Evolutionary conservation across 2,329 filamentous ascomycete genomes (phyloP).

Genomic region (Trichoderma asperellum): DNA sequence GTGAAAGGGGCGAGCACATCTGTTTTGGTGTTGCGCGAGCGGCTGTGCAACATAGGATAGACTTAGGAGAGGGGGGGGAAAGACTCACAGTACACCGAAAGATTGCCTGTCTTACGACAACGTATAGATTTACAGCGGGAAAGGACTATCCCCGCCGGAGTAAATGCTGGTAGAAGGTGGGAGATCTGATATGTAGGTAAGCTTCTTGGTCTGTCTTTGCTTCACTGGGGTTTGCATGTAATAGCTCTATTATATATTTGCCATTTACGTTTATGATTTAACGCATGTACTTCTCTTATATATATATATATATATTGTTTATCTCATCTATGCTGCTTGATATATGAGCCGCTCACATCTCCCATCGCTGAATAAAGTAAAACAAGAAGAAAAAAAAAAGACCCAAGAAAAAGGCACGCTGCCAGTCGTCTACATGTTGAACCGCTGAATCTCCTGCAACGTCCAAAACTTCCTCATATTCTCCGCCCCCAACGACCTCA

Average conservation of each 20-base stretch:
- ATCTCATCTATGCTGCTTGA: neutral
- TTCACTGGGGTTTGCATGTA: constrained; percentile 1
- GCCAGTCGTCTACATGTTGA: neutral
- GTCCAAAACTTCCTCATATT: constrained; percentile 89
- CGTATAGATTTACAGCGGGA: constrained; percentile 1
- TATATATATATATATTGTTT: neutral
- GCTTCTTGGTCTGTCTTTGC: neutral
- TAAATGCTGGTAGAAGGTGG: neutral
- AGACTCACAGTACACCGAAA: neutral
- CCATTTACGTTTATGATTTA: constrained; percentile 3
- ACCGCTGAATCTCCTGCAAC: constrained; percentile 67
- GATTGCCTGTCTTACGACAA: neutral
- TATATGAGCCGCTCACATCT: neutral
- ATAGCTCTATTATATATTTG: neutral
- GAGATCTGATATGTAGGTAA: constrained; percentile 1
- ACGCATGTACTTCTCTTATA: neutral
- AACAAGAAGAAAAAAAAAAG: neutral
- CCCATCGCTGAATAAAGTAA: neutral
- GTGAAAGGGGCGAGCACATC: neutral
- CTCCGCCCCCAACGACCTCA: constrained; percentile 75
- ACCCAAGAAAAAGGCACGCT: neutral
- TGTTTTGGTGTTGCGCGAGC: constrained; percentile 4
- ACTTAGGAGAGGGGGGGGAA: neutral
- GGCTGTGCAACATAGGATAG: constrained; percentile 1
- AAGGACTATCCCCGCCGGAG: neutral